These are phyloP conservation scores for Leptographium wingfieldii DNA, from an alignment of 2,329 filamentous ascomycete species.

Conservation along the genomic window DNA sequence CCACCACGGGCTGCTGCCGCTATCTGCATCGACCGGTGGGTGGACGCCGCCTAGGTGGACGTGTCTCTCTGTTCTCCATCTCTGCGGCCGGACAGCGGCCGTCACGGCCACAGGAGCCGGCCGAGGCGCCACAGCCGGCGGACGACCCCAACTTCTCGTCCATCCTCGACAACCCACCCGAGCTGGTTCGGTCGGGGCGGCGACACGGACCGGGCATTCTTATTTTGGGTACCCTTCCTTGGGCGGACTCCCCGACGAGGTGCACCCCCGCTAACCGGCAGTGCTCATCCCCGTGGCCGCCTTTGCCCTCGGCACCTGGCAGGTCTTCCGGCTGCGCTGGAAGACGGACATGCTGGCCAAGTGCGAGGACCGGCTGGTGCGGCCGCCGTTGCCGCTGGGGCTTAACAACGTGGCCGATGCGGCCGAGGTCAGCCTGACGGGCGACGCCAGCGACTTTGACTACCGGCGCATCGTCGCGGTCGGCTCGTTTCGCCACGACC, in stretches of 20 bases:
- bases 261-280: conserved; percentile 11
- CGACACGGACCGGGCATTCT: conserved; percentile 70
- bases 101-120: background rate
- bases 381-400: conserved; percentile 63
- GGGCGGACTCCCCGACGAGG: background rate
- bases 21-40: background rate
- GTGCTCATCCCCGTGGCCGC: conserved; percentile 85
- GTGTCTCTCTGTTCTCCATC: conserved; percentile 2
- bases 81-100: background rate
- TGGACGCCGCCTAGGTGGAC: background rate
- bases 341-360: conserved; percentile 86
- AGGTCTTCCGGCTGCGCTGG: conserved; percentile 84
- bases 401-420: conserved; percentile 60
- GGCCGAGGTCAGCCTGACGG: background rate
- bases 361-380: conserved; percentile 82
- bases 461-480: conserved; percentile 70
- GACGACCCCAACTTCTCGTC: conserved; percentile 74
- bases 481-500: conserved; percentile 69
- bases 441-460: conserved; percentile 56
- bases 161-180: conserved; percentile 73
- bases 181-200: conserved; percentile 61
- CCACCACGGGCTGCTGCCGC: background rate
- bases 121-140: conserved; percentile 32
- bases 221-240: conserved; percentile 45
- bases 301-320: conserved; percentile 86